Conservation (phyloP, 768 basidiomycete genomes). For the Suillus decipiens region DNA sequence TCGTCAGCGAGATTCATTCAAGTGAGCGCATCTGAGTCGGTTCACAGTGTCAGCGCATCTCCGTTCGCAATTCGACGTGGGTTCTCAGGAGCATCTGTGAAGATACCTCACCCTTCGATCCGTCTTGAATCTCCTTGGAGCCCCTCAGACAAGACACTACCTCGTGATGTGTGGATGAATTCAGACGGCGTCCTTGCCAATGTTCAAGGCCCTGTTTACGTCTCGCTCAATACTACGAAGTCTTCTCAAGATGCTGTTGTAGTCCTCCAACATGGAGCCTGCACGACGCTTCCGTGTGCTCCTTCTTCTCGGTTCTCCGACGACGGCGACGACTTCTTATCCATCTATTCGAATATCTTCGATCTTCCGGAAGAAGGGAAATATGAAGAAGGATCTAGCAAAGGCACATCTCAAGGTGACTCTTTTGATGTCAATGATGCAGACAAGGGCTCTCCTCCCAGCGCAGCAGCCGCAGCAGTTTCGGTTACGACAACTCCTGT, state of each 20-base stretch:
- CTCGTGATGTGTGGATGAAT: constrained; percentile 27
- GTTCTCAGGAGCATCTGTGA: constrained; percentile 14
- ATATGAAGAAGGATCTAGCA: constrained; percentile 1
- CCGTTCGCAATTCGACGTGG: constrained; percentile 12
- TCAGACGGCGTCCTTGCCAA: constrained; percentile 21
- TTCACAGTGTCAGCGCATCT: background rate
- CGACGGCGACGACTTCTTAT: constrained; percentile 3
- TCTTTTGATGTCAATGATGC: too few relatives aligned
- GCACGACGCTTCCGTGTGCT: background rate
- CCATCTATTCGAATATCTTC: constrained; percentile 7
- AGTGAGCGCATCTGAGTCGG: background rate
- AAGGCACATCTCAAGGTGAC: background rate
- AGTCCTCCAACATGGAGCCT: background rate
- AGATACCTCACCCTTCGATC: background rate
- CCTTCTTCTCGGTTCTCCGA: constrained; percentile 1
- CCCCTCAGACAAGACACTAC: constrained; percentile 16
- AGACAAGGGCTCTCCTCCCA: background rate
- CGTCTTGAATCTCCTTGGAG: constrained; percentile 35
- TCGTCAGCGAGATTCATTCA: background rate
- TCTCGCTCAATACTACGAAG: background rate
- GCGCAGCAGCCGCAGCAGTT: background rate
- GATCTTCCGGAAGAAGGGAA: background rate
- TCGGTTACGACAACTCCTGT: background rate
- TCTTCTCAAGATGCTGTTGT: background rate
- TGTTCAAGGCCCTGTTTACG: constrained; percentile 17